Evolutionary conservation across 768 basidiomycete species (phyloP).

Genomic region (Lactarius pseudohatsudake): DNA sequence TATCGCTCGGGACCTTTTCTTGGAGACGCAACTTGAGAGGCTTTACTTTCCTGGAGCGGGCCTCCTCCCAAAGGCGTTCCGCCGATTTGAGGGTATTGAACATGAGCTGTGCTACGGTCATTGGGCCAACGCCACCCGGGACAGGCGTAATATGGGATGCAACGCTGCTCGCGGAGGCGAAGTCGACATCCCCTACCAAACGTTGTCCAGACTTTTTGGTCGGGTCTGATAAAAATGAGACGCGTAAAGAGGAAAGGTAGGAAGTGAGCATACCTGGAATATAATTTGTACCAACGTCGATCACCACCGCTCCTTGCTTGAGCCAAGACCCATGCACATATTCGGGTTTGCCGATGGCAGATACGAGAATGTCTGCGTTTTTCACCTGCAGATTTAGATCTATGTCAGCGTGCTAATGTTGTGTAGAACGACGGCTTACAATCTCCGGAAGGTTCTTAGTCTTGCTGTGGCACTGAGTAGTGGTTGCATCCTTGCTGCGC

Average conservation of each 20-base stretch:
- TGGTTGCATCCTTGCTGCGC: slow-evolving; percentile 87
- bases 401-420: not conserved
- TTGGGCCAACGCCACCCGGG: slow-evolving; percentile 98
- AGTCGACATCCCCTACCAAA: slow-evolving; percentile 95
- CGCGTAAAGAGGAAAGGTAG: slow-evolving; percentile 32
- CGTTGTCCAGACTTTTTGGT: slow-evolving; percentile 95
- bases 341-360: slow-evolving; percentile 92
- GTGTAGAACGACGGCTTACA: slow-evolving; percentile 44
- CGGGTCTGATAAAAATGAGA: slow-evolving; percentile 46
- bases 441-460: slow-evolving; percentile 80
- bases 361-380: slow-evolving; percentile 88
- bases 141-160: slow-evolving; percentile 96
- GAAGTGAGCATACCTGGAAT: slow-evolving; percentile 60
- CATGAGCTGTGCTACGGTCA: slow-evolving; percentile 99
- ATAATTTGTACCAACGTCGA: slow-evolving; percentile 98
- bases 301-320: slow-evolving; percentile 91
- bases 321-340: slow-evolving; percentile 93
- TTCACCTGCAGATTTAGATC: slow-evolving; percentile 52
- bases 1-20: slow-evolving; percentile 91
- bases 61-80: slow-evolving; percentile 72
- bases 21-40: slow-evolving; percentile 79
- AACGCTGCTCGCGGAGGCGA: slow-evolving; percentile 64
- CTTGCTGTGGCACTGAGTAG: slow-evolving; percentile 95
- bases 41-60: slow-evolving; percentile 64
- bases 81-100: slow-evolving; percentile 87